phyloP scores from a whole-genome alignment of 257 asterid genomes.

The Ehretia macrophylla region DNA sequence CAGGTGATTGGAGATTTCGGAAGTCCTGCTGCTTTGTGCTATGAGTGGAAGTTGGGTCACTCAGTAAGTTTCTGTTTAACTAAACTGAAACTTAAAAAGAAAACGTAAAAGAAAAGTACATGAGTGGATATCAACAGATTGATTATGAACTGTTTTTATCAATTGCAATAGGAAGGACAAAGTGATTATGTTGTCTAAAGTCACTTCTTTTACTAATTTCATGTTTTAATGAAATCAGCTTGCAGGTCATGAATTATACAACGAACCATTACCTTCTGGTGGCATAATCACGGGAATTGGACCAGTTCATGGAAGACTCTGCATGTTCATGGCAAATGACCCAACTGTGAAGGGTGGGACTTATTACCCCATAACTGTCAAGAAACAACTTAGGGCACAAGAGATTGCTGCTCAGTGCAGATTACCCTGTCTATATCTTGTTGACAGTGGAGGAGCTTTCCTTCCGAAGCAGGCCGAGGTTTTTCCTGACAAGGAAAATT shows the following conservation, averaged over 20 bases:
- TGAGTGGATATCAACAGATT: no score
- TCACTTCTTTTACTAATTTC: slow-evolving; percentile 20
- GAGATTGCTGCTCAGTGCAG: slow-evolving; percentile 89
- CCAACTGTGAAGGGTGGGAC: slow-evolving; percentile 99
- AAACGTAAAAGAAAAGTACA: no score
- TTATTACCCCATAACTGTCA: slow-evolving; percentile 87
- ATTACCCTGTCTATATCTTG: slow-evolving; percentile 90
- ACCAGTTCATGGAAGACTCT: slow-evolving; percentile 78
- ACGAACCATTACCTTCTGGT: slow-evolving; percentile 86
- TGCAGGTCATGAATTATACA: slow-evolving; percentile 89
- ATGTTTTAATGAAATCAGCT: slow-evolving; percentile 42
- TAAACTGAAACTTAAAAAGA: no score
- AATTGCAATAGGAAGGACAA: no score
- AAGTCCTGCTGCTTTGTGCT: no score
- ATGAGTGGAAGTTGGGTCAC: no score
- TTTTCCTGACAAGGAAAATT: slow-evolving; percentile 90
- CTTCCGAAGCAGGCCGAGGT: slow-evolving; percentile 99
- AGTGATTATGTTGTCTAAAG: background rate
- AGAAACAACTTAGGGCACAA: slow-evolving; percentile 98
- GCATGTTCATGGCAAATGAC: slow-evolving; percentile 96
- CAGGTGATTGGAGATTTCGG: no score
- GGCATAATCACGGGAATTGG: slow-evolving; percentile 95
- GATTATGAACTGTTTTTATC: background rate
- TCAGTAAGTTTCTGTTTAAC: no score
- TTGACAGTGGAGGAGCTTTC: slow-evolving; percentile 99